Conservation (phyloP, 495 filamentous ascomycete species). For the Corynascus novoguineensis region DNA sequence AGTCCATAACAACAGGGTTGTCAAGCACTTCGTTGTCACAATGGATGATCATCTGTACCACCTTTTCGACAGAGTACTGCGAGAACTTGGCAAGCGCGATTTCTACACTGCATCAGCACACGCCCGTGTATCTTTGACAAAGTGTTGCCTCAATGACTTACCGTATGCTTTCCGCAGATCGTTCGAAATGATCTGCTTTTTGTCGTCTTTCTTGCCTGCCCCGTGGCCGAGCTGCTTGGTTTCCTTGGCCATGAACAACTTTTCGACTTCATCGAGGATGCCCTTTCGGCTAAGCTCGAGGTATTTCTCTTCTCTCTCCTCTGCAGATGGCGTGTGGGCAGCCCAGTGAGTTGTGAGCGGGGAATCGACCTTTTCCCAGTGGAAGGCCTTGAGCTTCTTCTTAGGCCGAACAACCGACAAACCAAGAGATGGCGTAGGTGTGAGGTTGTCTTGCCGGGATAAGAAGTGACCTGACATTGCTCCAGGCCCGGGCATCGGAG, state of each 20-base stretch:
- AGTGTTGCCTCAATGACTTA: constrained; percentile 42
- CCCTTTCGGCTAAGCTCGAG: constrained; percentile 85
- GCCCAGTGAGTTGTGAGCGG: constrained; percentile 96
- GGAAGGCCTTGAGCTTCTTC: constrained; percentile 98
- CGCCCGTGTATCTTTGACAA: background rate
- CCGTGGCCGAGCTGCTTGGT: constrained; percentile 73
- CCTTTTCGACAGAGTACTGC: constrained; percentile 67
- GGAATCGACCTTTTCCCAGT: constrained; percentile 98
- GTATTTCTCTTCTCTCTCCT: constrained; percentile 91
- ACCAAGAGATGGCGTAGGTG: constrained; percentile 36
- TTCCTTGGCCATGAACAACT: constrained; percentile 95
- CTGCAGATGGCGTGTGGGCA: constrained; percentile 67
- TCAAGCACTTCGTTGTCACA: constrained; percentile 90
- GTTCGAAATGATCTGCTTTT: constrained; percentile 93
- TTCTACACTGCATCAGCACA: constrained; percentile 44
- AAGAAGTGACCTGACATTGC: constrained; percentile 51
- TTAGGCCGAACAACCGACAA: constrained; percentile 81
- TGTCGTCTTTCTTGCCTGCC: constrained; percentile 71
- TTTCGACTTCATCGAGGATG: constrained; percentile 95
- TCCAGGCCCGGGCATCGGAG: constrained; percentile 58
- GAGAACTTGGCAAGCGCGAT: constrained; percentile 91
- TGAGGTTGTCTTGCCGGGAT: constrained; percentile 39
- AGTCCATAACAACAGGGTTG: constrained; percentile 95
- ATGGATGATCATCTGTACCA: constrained; percentile 90
- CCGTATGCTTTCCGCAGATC: constrained; percentile 86